These are phyloP conservation scores for Hsuehochloa calcarea DNA, from an alignment of 176 grass and related monocot genomes.

Conservation along the genomic window DNA sequence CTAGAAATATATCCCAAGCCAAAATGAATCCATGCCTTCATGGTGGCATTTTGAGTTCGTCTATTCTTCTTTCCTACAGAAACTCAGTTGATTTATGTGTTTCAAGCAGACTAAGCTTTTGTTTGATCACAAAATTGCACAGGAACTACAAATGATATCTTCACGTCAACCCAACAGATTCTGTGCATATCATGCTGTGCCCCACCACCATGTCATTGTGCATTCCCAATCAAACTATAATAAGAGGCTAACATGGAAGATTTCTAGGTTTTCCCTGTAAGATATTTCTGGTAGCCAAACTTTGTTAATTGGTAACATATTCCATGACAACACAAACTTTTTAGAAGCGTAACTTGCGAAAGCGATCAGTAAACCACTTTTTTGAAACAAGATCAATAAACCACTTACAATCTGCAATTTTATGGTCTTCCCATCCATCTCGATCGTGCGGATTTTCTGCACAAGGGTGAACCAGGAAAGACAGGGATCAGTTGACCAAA, in stretches of 20 bases:
- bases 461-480: not conserved
- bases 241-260: not conserved
- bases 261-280: not conserved
- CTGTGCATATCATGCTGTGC: too few species aligned
- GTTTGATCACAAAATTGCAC: not conserved
- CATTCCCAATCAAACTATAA: not conserved
- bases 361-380: slow-evolving; percentile 16
- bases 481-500: not conserved
- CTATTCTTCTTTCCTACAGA: too few species aligned
- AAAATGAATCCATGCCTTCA: not conserved
- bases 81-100: too few species aligned
- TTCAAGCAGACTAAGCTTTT: not conserved
- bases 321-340: not conserved
- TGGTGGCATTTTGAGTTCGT: not conserved
- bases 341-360: not conserved
- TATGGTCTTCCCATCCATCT: slow-evolving; percentile 70
- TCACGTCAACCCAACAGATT: too few species aligned
- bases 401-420: slow-evolving; percentile 76
- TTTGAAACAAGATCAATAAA: not conserved
- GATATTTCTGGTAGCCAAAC: not conserved
- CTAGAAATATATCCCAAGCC: not conserved
- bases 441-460: slow-evolving; percentile 75
- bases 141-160: too few species aligned
- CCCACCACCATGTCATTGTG: not conserved
- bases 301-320: not conserved